Base-by-base conservation (phyloP, 176 grass and related monocot genomes). In the Bonia amplexicaulis region DNA sequence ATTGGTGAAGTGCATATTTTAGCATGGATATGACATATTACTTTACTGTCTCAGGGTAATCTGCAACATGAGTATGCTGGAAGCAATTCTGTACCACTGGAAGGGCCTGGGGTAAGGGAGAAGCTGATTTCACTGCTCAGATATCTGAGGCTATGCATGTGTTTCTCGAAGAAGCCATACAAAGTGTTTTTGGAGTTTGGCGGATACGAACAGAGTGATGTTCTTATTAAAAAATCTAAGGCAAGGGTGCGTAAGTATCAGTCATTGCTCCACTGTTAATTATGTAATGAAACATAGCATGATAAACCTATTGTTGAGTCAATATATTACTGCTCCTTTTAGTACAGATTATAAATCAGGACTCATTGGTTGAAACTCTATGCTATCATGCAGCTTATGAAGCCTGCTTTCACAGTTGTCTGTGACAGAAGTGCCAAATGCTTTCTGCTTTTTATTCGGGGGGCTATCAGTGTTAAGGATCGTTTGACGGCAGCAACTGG, bases 171-270 rank as follows among this genome's bases (percentile, higher is more conserved):
- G 90, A 96, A 90, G 26, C 86, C 88, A 69, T 96, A 92, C 57
- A 79, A 69, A 42, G 82, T 91, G 75, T 99, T 99, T 84, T 78
- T 99, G 86, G 90, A 96, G 74, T 90, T 89, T 69, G 93, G 89
- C 14, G 81, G 58, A 27, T 99, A 82, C 51, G 84, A 55, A 12
- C 69, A 82, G 66, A 86, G 84, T 8, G 91, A 94, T 77, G 88
- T 96, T 69, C 84, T 99, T 82, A 84, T 96, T 72, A 93, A 91
- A 63, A 95, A 94, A 75, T 81, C 87, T 82, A 96, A 94, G 88
- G 93, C 90, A 88, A 95, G 86, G 93, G 97, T 99, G 96, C 88
- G 96, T 99, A 94, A 94, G 93, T 93, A 94, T 92, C 87, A 85
- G 61, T 67, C 61, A 76, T 76, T 26, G 63, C 60, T 84, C 22